These are phyloP conservation scores for Geotrichum carabidarum DNA, from an alignment of 1,139 yeast genomes.

Conservation along the genomic window DNA sequence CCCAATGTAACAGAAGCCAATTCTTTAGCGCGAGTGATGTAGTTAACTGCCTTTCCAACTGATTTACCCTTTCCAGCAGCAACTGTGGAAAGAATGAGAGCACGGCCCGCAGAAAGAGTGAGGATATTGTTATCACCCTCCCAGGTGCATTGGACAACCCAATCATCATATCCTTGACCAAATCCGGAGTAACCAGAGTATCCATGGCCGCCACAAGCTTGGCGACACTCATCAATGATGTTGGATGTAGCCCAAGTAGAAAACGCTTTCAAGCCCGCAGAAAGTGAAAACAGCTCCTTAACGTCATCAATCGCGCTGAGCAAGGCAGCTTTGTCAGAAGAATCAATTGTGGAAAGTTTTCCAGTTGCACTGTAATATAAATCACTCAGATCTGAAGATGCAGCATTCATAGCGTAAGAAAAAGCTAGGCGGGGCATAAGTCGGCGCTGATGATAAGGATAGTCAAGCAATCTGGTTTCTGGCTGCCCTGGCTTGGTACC, in stretches of 20 bases:
- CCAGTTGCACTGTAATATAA: constrained; percentile 47
- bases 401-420: constrained; percentile 66
- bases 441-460: constrained; percentile 79
- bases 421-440: constrained; percentile 72
- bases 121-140: constrained; percentile 88
- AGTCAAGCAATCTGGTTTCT: constrained; percentile 52
- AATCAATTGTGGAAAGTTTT: constrained; percentile 42
- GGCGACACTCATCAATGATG: constrained; percentile 77
- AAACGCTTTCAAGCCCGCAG: constrained; percentile 80
- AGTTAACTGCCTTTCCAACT: constrained; percentile 27
- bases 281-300: constrained; percentile 71
- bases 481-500: constrained; percentile 40
- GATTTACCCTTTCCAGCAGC: constrained; percentile 28
- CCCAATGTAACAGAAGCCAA: constrained; percentile 27
- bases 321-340: constrained; percentile 34
- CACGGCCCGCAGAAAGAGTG: constrained; percentile 65
- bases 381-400: constrained; percentile 56
- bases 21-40: constrained; percentile 23
- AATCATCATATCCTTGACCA: constrained; percentile 78
- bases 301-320: constrained; percentile 51
- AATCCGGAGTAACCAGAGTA: constrained; percentile 80
- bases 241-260: constrained; percentile 76
- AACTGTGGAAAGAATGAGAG: constrained; percentile 32
- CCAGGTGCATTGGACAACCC: constrained; percentile 94
- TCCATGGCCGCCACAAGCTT: constrained; percentile 91